phyloP scores from a whole-genome alignment of 148 eudicot species.

The Vaccinium vitisidaea region DNA sequence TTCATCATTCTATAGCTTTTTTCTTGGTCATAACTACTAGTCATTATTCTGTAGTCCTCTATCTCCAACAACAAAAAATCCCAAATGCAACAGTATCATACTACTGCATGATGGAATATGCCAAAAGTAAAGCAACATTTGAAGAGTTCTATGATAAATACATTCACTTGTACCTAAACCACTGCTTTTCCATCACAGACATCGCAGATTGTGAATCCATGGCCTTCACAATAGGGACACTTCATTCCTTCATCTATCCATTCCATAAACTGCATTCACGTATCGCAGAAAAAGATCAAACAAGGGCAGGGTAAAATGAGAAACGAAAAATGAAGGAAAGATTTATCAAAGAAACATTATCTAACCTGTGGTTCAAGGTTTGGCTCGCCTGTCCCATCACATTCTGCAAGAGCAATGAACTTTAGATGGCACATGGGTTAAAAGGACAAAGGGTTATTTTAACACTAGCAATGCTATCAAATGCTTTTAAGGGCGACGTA shows the following conservation, averaged over 20 bases:
- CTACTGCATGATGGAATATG: neutral
- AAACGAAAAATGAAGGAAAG: neutral
- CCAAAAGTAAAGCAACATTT: neutral
- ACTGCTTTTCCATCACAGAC: constrained; percentile 51
- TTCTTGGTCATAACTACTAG: neutral
- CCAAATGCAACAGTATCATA: neutral
- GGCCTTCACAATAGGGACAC: constrained; percentile 91
- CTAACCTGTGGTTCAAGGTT: constrained; percentile 83
- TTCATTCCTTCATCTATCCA: constrained; percentile 83
- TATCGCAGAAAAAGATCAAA: constrained; percentile 9
- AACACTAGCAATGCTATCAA: neutral
- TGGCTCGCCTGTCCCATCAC: constrained; percentile 94
- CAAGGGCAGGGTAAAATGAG: neutral
- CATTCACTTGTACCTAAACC: constrained; percentile 6
- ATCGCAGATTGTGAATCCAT: constrained; percentile 66
- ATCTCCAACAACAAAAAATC: neutral
- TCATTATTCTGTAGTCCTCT: neutral
- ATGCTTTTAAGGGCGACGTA: neutral
- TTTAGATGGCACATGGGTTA: constrained; percentile 15
- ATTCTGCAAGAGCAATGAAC: constrained; percentile 55
- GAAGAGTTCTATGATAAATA: neutral
- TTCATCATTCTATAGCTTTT: neutral
- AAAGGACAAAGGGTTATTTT: neutral
- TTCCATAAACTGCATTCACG: constrained; percentile 76
- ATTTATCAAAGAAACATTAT: neutral